Evolutionary conservation across 1,139 yeast genomes (phyloP).

Genomic region (Blastobotrys malaysiensis): DNA sequence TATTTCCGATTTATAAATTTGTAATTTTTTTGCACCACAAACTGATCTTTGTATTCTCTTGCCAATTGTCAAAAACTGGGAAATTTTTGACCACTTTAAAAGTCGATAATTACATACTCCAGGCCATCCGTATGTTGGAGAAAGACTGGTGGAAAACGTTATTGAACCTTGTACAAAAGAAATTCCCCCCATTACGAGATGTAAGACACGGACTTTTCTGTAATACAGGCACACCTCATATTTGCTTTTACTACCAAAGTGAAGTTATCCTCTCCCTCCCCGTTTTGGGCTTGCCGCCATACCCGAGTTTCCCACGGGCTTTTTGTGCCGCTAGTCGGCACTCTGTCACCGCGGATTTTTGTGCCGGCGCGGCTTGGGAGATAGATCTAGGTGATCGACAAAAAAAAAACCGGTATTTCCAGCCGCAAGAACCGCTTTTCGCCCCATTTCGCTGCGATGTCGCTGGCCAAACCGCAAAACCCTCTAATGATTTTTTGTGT

Average conservation of each 20-base stretch:
- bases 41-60: neutral
- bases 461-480: neutral
- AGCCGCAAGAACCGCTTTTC: neutral
- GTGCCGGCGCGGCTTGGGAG: too few relatives aligned
- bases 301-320: neutral
- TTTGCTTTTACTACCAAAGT: neutral
- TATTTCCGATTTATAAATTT: neutral
- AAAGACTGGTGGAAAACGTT: too few relatives aligned
- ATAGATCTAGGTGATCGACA: neutral
- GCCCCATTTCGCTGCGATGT: neutral
- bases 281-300: neutral
- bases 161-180: too few relatives aligned
- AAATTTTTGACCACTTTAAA: neutral
- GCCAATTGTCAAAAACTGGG: neutral
- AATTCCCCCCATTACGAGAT: neutral
- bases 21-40: neutral
- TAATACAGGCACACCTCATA: neutral
- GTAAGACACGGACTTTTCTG: neutral
- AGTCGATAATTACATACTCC: neutral
- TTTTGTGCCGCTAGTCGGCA: neutral
- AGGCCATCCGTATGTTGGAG: neutral
- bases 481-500: neutral
- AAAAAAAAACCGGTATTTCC: neutral
- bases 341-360: neutral
- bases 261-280: neutral